These are phyloP conservation scores for Pseudogymnoascus sp. DNA, from an alignment of 2,329 filamentous ascomycete species.

Conservation along the genomic window DNA sequence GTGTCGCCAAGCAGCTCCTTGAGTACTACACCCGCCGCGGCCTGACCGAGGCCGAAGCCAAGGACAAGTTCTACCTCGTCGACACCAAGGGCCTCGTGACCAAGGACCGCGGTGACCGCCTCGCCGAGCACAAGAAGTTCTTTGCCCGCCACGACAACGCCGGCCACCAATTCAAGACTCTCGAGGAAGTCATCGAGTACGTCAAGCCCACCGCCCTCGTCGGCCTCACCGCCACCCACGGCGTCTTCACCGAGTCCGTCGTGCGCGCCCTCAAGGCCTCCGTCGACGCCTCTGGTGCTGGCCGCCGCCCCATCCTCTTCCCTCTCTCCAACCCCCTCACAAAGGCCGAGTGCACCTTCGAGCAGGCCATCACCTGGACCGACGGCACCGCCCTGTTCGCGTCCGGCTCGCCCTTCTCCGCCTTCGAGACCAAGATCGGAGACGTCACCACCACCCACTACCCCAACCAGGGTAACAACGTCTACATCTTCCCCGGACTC, in stretches of 20 bases:
- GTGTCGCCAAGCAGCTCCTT: slow-evolving; percentile 95
- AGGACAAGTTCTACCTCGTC: slow-evolving; percentile 91
- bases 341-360: slow-evolving; percentile 96
- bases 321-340: slow-evolving; percentile 91
- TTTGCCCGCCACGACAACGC: slow-evolving; percentile 58
- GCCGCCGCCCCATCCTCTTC: slow-evolving; percentile 84
- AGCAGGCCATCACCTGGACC: slow-evolving; percentile 84
- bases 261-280: slow-evolving; percentile 61
- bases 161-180: slow-evolving; percentile 62
- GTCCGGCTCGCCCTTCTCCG: slow-evolving; percentile 84
- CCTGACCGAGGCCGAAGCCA: slow-evolving; percentile 76
- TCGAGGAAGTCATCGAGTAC: slow-evolving; percentile 88
- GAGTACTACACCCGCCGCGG: slow-evolving; percentile 94
- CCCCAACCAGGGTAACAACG: slow-evolving; percentile 76
- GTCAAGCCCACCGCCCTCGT: slow-evolving; percentile 92
- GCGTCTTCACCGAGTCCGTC: slow-evolving; percentile 84
- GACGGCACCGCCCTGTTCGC: slow-evolving; percentile 89
- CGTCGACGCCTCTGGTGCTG: slow-evolving; percentile 54
- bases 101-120: slow-evolving; percentile 81
- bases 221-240: slow-evolving; percentile 88
- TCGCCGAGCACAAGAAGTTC: slow-evolving; percentile 81
- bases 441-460: slow-evolving; percentile 58
- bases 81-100: slow-evolving; percentile 96
- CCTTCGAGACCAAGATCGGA: slow-evolving; percentile 51
- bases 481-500: slow-evolving; percentile 94